phyloP scores from a whole-genome alignment of 768 basidiomycete genomes.

The Gyrodon lividus region DNA sequence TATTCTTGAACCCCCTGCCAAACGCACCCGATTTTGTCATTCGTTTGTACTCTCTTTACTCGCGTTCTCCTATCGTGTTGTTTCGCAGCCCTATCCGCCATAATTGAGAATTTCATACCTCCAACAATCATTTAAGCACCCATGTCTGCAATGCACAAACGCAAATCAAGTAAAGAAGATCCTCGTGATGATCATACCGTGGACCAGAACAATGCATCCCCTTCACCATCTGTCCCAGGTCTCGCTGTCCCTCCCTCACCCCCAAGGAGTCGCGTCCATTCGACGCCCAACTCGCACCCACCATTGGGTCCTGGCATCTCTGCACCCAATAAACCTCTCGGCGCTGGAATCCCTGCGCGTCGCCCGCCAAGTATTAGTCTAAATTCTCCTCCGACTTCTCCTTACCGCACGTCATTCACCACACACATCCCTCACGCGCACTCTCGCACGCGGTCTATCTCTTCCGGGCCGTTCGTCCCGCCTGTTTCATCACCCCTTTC shows the following conservation, averaged over 20 bases:
- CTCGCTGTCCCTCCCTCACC: slow-evolving; percentile 17
- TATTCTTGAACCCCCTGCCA: neutral
- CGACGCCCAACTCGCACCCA: slow-evolving; percentile 20
- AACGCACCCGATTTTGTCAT: slow-evolving; percentile 4
- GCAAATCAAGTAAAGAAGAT: slow-evolving; percentile 46
- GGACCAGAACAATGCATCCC: neutral
- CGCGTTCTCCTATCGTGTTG: neutral
- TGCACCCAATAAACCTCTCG: slow-evolving; percentile 22
- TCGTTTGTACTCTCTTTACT: neutral
- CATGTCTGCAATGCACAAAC: slow-evolving; percentile 35
- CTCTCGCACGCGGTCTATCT: slow-evolving; percentile 34
- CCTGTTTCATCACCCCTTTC: slow-evolving; percentile 28
- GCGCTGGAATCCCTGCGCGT: slow-evolving; percentile 25
- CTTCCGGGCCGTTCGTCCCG: slow-evolving; percentile 30
- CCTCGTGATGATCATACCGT: slow-evolving; percentile 27
- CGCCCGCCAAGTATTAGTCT: slow-evolving; percentile 24
- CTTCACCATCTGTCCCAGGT: slow-evolving; percentile 5
- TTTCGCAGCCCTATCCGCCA: neutral
- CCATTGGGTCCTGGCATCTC: slow-evolving; percentile 23
- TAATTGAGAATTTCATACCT: neutral
- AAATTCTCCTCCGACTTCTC: slow-evolving; percentile 31
- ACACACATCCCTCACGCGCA: slow-evolving; percentile 12
- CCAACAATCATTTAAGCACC: neutral
- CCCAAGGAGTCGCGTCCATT: slow-evolving; percentile 27
- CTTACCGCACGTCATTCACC: slow-evolving; percentile 29